Percentiles rank a stretch among this genome's conserved stretches.
Evolutionary conservation across 345 rosid species (phyloP).

Genomic region (Eucalyptus decipiens): DNA sequence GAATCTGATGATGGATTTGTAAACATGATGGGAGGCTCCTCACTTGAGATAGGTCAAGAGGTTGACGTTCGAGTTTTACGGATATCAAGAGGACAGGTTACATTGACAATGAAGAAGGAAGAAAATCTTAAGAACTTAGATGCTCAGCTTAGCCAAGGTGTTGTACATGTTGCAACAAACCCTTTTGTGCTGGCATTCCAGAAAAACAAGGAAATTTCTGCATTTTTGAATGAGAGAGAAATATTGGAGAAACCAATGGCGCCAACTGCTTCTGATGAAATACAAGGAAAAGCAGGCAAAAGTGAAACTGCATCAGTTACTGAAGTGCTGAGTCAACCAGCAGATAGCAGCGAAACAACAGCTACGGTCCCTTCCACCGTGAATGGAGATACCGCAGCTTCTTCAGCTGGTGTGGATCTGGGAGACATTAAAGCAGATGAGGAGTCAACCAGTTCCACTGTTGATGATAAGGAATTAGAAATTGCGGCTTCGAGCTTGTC

Average conservation of each 20-base stretch:
- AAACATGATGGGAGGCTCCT: constrained; percentile 55
- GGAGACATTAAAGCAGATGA: constrained; percentile 1
- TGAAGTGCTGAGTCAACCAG: constrained; percentile 7
- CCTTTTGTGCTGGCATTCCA: constrained; percentile 75
- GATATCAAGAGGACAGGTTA: constrained; percentile 59
- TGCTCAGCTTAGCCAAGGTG: constrained; percentile 30
- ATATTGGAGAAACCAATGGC: constrained; percentile 18
- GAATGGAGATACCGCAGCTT: background rate
- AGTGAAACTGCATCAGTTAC: constrained; percentile 16
- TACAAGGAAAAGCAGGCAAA: background rate
- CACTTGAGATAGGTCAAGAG: constrained; percentile 64
- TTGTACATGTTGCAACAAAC: constrained; percentile 57
- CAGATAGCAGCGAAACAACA: background rate
- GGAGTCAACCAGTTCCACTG: background rate
- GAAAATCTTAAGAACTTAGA: constrained; percentile 35
- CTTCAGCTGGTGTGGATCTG: background rate
- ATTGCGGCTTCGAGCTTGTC: background rate
- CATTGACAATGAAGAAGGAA: constrained; percentile 81
- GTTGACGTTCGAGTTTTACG: constrained; percentile 64
- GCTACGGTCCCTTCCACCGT: background rate
- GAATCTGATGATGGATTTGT: constrained; percentile 61
- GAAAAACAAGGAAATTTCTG: constrained; percentile 58
- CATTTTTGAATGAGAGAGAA: constrained; percentile 67
- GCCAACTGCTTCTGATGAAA: constrained; percentile 7
- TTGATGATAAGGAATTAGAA: background rate